Conservation (phyloP, 805 yeast genomes). For the Starmera quercuum region DNA sequence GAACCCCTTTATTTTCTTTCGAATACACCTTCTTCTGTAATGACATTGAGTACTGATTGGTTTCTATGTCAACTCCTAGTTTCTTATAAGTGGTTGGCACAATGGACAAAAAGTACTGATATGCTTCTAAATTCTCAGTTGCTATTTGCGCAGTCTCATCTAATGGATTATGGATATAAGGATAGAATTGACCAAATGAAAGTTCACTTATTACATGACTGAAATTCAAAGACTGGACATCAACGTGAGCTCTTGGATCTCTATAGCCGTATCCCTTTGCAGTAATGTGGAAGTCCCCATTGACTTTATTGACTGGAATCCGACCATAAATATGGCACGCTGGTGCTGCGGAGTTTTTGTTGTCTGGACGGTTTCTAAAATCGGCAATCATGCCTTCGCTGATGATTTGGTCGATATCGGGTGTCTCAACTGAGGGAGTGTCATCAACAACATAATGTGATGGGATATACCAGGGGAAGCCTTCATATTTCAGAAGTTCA, state of each 20-base stretch:
- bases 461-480: constrained; percentile 51
- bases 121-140: constrained; percentile 39
- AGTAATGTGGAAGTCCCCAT: constrained; percentile 80
- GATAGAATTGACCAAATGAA: constrained; percentile 87
- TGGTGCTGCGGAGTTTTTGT: constrained; percentile 42
- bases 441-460: constrained; percentile 35
- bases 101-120: constrained; percentile 63
- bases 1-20: constrained; percentile 27
- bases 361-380: constrained; percentile 37
- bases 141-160: constrained; percentile 64
- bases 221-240: constrained; percentile 54
- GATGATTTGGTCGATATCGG: constrained; percentile 60
- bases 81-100: constrained; percentile 76
- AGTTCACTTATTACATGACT: constrained; percentile 81
- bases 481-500: constrained; percentile 67
- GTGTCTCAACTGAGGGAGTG: constrained; percentile 40
- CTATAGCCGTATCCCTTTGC: constrained; percentile 64
- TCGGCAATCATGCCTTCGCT: constrained; percentile 62
- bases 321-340: constrained; percentile 86
- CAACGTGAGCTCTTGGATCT: constrained; percentile 37
- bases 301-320: constrained; percentile 77
- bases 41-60: constrained; percentile 79
- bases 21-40: constrained; percentile 31
- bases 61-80: constrained; percentile 64
- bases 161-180: constrained; percentile 80